Percentiles rank a stretch among this genome's conserved stretches.
Conservation (phyloP, 805 yeast genomes). For the Saccharomyces mikatae region DNA sequence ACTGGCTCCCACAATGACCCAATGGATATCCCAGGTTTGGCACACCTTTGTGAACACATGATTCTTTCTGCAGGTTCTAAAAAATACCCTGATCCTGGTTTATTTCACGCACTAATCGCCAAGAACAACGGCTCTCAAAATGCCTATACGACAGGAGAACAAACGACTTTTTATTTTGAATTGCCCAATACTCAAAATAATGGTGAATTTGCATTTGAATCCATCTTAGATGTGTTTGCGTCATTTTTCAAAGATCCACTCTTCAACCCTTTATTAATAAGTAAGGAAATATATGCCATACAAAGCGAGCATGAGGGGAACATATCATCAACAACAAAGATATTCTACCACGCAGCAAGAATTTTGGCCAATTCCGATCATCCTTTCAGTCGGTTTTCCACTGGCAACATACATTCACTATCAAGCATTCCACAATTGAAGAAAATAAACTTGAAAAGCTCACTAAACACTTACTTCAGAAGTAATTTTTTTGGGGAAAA, state of each 20-base stretch:
- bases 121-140: conserved; percentile 51
- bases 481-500: conserved; percentile 38
- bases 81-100: conserved; percentile 41
- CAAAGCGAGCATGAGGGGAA: conserved; percentile 63
- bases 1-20: conserved; percentile 83
- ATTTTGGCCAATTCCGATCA: conserved; percentile 40
- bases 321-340: conserved; percentile 35
- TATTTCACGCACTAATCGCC: conserved; percentile 37
- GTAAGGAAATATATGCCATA: conserved; percentile 50
- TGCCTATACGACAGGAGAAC: conserved; percentile 64
- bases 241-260: conserved; percentile 44
- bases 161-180: conserved; percentile 56
- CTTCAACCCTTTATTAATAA: conserved; percentile 36
- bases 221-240: conserved; percentile 42
- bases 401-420: conserved; percentile 54
- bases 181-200: conserved; percentile 37
- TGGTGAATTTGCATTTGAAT: conserved; percentile 36
- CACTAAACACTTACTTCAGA: conserved; percentile 35
- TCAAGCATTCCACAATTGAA: conserved; percentile 28
- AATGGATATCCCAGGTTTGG: conserved; percentile 61
- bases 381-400: conserved; percentile 54
- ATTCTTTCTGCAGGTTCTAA: conserved; percentile 47
- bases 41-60: conserved; percentile 85
- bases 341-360: conserved; percentile 52
- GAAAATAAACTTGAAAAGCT: conserved; percentile 31